These are phyloP conservation scores for Amanita pseudoporphyria DNA, from an alignment of 768 basidiomycete genomes.

Conservation along the genomic window DNA sequence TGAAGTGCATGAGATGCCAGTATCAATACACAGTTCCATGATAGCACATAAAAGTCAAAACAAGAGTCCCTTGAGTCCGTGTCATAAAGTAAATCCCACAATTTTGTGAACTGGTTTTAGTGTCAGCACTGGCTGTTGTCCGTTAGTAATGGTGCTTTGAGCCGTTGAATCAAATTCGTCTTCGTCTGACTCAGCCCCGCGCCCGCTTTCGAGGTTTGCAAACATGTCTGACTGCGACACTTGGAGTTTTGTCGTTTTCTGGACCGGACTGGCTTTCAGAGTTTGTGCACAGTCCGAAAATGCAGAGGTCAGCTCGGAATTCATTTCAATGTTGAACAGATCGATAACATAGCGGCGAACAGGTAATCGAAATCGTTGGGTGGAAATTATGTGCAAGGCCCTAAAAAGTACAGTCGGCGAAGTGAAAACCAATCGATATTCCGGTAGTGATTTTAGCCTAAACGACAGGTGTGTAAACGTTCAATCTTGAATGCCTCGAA, in stretches of 20 bases:
- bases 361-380: constrained; percentile 83
- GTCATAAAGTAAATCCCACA: constrained; percentile 3
- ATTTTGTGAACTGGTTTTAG: constrained; percentile 2
- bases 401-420: constrained; percentile 78
- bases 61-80: background rate
- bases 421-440: constrained; percentile 66
- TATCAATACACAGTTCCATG: background rate
- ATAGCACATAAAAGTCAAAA: background rate
- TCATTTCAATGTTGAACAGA: constrained; percentile 78
- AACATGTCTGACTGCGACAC: constrained; percentile 4
- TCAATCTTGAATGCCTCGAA: background rate
- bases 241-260: constrained; percentile 16
- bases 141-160: background rate
- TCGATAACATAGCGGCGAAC: constrained; percentile 91
- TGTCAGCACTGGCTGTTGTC: background rate
- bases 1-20: background rate
- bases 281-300: constrained; percentile 42
- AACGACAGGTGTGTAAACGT: constrained; percentile 1
- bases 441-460: constrained; percentile 72
- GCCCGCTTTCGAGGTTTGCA: background rate
- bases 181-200: background rate
- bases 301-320: constrained; percentile 45
- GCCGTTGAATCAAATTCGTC: constrained; percentile 2
- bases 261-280: constrained; percentile 37
- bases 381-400: constrained; percentile 79